Base-by-base conservation (phyloP, 345 rosid genomes). In the Melastoma malabathricum region DNA sequence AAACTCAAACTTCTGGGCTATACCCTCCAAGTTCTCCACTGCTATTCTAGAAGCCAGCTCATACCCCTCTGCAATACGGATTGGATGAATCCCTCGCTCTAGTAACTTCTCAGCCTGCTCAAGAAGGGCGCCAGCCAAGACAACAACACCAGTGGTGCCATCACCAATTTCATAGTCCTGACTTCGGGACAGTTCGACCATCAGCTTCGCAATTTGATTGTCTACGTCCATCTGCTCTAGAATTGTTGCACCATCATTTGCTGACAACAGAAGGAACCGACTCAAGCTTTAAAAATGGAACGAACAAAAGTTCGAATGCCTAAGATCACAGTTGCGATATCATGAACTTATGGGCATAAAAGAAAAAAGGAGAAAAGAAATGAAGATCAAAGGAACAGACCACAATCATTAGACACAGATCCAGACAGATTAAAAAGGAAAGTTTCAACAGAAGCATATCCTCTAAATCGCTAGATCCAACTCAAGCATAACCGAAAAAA, bases 141-240 rank as follows among this genome's bases (percentile, higher is more conserved):
- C 97, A 54, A 93, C 95, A 64, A 85, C 99, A 51, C 99, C 97
- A 41, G 97, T 93, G 4, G 99, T 93, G 19, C 99, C 99, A 71
- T 93, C 99, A 54, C 97, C 99, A 50, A 93, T 93, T 60, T 88
- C 99, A 25, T 88, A 93, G 67, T 93, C 97, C 79, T 88, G 97
- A 64, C 99, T 93, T 49, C 84, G 60, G 6, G 97, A 93, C 5
- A 88, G 72, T 47, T 93, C 94, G 2, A 93, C 97, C 97, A 93
- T 84, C 50, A 93, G 71, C 56, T 85, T 84, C 0, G 97, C 99
- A 27, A 92, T 92, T 72, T 92, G 98, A 59, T 84, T 92, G 64
- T 92, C 94, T 56, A 92, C 98, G 69, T 92, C 98, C 98, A 92
- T 92, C 75, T 82, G 90, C 73, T 92, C 98, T 73, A 92, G 69